Percentiles rank a stretch among this genome's conserved stretches.
These are phyloP conservation scores for Fusarium buxicola DNA, from an alignment of 2,329 filamentous ascomycete genomes.

Conservation along the genomic window DNA sequence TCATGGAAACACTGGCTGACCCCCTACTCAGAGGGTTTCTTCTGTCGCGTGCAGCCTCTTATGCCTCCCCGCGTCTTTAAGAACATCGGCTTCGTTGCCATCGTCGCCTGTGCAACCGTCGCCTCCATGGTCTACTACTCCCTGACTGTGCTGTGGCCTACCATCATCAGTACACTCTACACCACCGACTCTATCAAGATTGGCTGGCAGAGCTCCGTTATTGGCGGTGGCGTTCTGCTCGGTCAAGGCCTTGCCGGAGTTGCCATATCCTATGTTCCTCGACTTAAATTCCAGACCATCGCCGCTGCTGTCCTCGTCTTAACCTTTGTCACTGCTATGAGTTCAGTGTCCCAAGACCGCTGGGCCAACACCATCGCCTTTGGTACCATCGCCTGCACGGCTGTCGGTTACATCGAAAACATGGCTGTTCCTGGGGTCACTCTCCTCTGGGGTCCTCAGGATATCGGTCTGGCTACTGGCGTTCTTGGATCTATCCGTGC, in stretches of 20 bases:
- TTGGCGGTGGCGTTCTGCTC: constrained; percentile 56
- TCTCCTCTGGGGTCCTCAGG: constrained; percentile 58
- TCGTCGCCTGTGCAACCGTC: constrained; percentile 54
- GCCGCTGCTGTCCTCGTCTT: constrained; percentile 47
- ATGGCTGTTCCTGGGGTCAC: constrained; percentile 57
- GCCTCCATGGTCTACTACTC: constrained; percentile 60
- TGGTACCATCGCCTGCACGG: constrained; percentile 47
- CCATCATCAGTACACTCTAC: constrained; percentile 56
- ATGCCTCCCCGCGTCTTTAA: constrained; percentile 58
- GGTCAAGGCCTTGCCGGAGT: constrained; percentile 54
- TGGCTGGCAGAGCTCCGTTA: constrained; percentile 56
- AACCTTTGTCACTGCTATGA: constrained; percentile 50
- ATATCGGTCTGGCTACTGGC: constrained; percentile 59
- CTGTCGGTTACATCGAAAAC: constrained; percentile 55
- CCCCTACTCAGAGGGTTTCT: constrained; percentile 48
- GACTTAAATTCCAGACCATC: constrained; percentile 52
- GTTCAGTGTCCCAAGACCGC: constrained; percentile 44
- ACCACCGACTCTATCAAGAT: constrained; percentile 52
- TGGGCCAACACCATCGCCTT: constrained; percentile 50
- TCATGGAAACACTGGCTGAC: constrained; percentile 1
- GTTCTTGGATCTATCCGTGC: constrained; percentile 60
- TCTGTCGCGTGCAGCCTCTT: constrained; percentile 53
- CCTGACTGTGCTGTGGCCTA: constrained; percentile 58
- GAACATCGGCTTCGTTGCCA: constrained; percentile 54
- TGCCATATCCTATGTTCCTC: constrained; percentile 51